Evolutionary conservation across 1,284 basidiomycete genomes (phyloP).

Genomic region (Ustilago sp.): DNA sequence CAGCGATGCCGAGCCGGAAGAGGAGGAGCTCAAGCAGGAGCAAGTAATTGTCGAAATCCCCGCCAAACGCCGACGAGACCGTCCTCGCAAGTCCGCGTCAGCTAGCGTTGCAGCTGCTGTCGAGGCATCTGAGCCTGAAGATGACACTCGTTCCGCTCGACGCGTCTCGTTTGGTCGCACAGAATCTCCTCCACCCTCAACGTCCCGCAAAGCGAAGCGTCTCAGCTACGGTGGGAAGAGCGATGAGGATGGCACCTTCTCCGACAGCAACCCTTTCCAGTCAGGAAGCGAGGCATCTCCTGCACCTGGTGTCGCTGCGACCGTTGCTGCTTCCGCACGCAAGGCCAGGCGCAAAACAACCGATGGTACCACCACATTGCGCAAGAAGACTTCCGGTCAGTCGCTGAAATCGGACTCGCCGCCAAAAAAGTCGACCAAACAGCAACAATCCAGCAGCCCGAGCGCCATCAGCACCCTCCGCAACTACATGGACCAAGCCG

Average conservation of each 20-base stretch:
- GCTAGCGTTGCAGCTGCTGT: conserved; percentile 15
- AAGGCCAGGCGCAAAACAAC: conserved; percentile 40
- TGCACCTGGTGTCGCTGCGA: conserved; percentile 30
- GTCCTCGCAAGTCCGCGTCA: conserved; percentile 45
- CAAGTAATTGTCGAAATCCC: conserved; percentile 17
- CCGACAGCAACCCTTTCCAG: conserved; percentile 74
- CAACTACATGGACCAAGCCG: conserved; percentile 57
- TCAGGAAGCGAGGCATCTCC: conserved; percentile 71
- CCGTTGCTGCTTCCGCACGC: conserved; percentile 36
- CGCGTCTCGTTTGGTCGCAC: conserved; percentile 29
- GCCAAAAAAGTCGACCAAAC: conserved; percentile 4
- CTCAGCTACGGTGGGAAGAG: conserved; percentile 57
- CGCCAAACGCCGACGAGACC: conserved; percentile 26
- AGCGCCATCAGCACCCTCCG: conserved; percentile 13
- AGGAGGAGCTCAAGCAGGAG: conserved; percentile 9
- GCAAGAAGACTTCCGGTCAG: conserved; percentile 30
- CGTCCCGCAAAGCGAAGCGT: conserved; percentile 22
- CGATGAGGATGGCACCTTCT: conserved; percentile 69
- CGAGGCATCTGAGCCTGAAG: conserved; percentile 74
- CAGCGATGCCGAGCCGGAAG: conserved; percentile 27
- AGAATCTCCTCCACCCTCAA: conserved; percentile 14
- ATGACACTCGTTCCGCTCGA: conserved; percentile 10
- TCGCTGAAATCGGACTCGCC: conserved; percentile 14
- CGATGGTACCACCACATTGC: conserved; percentile 29
- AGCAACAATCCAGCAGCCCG: conserved; percentile 16